Evolutionary conservation across 768 basidiomycete species (phyloP).

Genomic region (Tricholomella constricta): DNA sequence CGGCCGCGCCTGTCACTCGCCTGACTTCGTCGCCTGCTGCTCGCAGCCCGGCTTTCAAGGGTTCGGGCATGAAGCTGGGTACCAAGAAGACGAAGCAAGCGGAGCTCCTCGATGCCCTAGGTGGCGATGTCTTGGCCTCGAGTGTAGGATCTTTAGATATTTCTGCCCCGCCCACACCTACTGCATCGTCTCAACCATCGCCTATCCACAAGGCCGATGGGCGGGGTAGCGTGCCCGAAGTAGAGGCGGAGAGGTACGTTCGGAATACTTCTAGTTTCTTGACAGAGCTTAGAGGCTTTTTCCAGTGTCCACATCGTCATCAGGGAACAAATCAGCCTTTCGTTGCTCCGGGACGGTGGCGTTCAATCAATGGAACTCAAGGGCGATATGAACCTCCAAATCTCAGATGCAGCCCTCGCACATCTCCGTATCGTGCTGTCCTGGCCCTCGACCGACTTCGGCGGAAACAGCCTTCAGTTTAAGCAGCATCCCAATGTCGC

Average conservation of each 20-base stretch:
- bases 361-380: slow-evolving; percentile 88
- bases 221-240: slow-evolving; percentile 70
- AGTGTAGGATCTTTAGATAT: slow-evolving; percentile 39
- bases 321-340: slow-evolving; percentile 80
- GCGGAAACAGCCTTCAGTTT: slow-evolving; percentile 77
- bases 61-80: slow-evolving; percentile 95
- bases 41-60: slow-evolving; percentile 87
- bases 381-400: slow-evolving; percentile 91
- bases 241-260: slow-evolving; percentile 73
- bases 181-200: slow-evolving; percentile 41
- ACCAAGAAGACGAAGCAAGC: slow-evolving; percentile 89
- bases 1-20: slow-evolving; percentile 40
- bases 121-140: slow-evolving; percentile 67
- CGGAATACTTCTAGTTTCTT: neutral
- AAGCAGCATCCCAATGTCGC: slow-evolving; percentile 96
- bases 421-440: slow-evolving; percentile 71
- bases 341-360: slow-evolving; percentile 88
- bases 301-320: slow-evolving; percentile 82
- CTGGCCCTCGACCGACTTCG: slow-evolving; percentile 56
- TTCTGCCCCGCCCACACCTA: slow-evolving; percentile 52
- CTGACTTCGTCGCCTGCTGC: slow-evolving; percentile 45
- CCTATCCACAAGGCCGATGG: slow-evolving; percentile 48
- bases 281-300: neutral
- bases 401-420: slow-evolving; percentile 73
- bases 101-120: slow-evolving; percentile 85